phyloP scores from a whole-genome alignment of 2,329 filamentous ascomycete species.

The Aureobasidium sp. region DNA sequence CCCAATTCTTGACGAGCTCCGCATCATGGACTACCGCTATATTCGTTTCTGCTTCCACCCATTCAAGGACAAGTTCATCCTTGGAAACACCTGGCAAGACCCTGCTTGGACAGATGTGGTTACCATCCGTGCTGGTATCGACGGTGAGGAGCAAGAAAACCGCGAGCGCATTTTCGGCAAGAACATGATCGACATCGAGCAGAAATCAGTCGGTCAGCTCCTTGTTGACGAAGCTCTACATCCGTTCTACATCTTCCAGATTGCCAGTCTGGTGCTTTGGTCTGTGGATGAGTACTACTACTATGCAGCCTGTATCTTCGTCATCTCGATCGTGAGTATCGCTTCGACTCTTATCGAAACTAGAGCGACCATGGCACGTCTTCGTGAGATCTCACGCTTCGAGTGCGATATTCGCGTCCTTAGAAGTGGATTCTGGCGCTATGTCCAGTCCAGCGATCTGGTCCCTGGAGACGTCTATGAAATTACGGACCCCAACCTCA shows the following conservation, averaged over 20 bases:
- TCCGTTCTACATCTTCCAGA: slow-evolving; percentile 96
- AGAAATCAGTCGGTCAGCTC: slow-evolving; percentile 76
- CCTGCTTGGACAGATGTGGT: slow-evolving; percentile 77
- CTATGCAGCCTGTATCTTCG: slow-evolving; percentile 89
- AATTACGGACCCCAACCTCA: slow-evolving; percentile 83
- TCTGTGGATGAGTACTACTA: slow-evolving; percentile 96
- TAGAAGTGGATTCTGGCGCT: slow-evolving; percentile 91
- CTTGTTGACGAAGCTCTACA: slow-evolving; percentile 93
- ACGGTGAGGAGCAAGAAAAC: slow-evolving; percentile 78
- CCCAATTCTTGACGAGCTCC: slow-evolving; percentile 66
- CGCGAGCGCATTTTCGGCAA: slow-evolving; percentile 81
- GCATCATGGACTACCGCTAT: slow-evolving; percentile 85
- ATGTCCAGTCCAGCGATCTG: slow-evolving; percentile 76
- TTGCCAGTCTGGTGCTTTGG: slow-evolving; percentile 90
- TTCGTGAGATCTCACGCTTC: slow-evolving; percentile 87
- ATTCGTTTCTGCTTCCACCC: slow-evolving; percentile 90
- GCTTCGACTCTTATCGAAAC: slow-evolving; percentile 85
- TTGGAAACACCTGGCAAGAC: slow-evolving; percentile 90
- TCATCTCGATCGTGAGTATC: slow-evolving; percentile 92
- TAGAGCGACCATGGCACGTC: slow-evolving; percentile 79
- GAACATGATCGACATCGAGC: slow-evolving; percentile 87
- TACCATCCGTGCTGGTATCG: slow-evolving; percentile 68
- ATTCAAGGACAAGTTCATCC: slow-evolving; percentile 76
- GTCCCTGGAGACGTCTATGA: slow-evolving; percentile 97
- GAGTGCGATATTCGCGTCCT: slow-evolving; percentile 93